Evolutionary conservation across 179 eudicot species (phyloP).

Genomic region (Sideroxylon spinosum): DNA sequence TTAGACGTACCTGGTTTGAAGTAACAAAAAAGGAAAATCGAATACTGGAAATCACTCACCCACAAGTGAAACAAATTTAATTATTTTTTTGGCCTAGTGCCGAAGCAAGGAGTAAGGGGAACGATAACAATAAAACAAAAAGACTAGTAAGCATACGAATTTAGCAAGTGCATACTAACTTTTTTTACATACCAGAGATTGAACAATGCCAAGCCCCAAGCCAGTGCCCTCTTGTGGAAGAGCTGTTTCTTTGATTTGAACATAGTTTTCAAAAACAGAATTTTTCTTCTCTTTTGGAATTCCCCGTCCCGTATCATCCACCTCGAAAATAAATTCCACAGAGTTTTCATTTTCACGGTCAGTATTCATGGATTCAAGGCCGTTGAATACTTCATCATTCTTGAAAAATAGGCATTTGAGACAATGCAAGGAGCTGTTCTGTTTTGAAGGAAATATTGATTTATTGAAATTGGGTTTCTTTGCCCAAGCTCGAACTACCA

Average conservation of each 20-base stretch:
- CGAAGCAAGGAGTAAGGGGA: background rate
- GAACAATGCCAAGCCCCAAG: conserved; percentile 93
- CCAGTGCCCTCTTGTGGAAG: conserved; percentile 71
- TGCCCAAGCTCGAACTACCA: conserved; percentile 59
- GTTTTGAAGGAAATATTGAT: conserved; percentile 35
- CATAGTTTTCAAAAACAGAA: conserved; percentile 75
- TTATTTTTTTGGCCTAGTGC: too few species aligned
- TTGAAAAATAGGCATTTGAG: conserved; percentile 30
- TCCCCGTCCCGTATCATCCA: conserved; percentile 81
- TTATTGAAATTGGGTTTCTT: conserved; percentile 40
- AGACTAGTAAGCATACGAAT: background rate
- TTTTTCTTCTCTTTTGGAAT: conserved; percentile 71
- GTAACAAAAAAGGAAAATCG: too few species aligned
- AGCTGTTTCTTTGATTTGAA: conserved; percentile 67
- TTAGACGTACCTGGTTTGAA: conserved; percentile 60
- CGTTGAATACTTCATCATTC: conserved; percentile 26
- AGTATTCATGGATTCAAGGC: conserved; percentile 24
- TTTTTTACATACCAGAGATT: conserved; percentile 58
- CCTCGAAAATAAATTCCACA: conserved; percentile 68
- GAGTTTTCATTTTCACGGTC: conserved; percentile 40
- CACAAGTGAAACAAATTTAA: background rate
- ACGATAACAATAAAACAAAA: background rate
- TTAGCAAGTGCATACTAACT: too few species aligned
- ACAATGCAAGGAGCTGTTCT: conserved; percentile 26
- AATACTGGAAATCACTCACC: background rate